Evolutionary conservation across 2,329 filamentous ascomycete genomes (phyloP).

Genomic region (Camptophora hylomeconis): DNA sequence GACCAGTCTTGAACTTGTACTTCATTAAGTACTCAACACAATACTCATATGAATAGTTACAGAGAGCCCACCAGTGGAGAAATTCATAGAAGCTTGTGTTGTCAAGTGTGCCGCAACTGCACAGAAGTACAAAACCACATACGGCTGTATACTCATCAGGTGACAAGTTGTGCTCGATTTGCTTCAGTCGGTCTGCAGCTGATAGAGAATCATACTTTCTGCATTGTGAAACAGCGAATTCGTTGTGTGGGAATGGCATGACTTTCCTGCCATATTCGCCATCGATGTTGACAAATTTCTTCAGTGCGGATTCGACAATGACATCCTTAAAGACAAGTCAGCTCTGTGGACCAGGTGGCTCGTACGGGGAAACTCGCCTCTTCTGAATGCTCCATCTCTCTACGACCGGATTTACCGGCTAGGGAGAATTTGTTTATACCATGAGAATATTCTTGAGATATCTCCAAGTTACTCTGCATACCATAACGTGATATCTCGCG

Average conservation of each 20-base stretch:
- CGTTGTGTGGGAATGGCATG: slow-evolving; percentile 23
- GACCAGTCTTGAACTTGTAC: slow-evolving; percentile 32
- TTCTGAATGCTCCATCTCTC: slow-evolving; percentile 30
- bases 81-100: slow-evolving; percentile 36
- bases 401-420: slow-evolving; percentile 23
- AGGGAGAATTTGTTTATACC: slow-evolving; percentile 32
- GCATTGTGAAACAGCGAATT: not conserved
- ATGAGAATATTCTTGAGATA: slow-evolving; percentile 28
- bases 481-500: slow-evolving; percentile 35
- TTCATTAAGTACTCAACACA: slow-evolving; percentile 28
- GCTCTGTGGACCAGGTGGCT: not conserved
- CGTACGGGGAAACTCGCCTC: slow-evolving; percentile 18
- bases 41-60: slow-evolving; percentile 28
- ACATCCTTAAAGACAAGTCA: slow-evolving; percentile 18
- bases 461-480: slow-evolving; percentile 28
- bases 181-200: slow-evolving; percentile 28
- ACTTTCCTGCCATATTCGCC: slow-evolving; percentile 25
- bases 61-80: slow-evolving; percentile 36
- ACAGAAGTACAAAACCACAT: slow-evolving; percentile 31
- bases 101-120: slow-evolving; percentile 31
- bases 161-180: slow-evolving; percentile 27
- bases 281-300: slow-evolving; percentile 36
- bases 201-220: slow-evolving; percentile 28
- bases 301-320: slow-evolving; percentile 20
- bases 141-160: slow-evolving; percentile 28